Base-by-base conservation (phyloP, 139 green algal genomes). In the Micromonas commoda region DNA sequence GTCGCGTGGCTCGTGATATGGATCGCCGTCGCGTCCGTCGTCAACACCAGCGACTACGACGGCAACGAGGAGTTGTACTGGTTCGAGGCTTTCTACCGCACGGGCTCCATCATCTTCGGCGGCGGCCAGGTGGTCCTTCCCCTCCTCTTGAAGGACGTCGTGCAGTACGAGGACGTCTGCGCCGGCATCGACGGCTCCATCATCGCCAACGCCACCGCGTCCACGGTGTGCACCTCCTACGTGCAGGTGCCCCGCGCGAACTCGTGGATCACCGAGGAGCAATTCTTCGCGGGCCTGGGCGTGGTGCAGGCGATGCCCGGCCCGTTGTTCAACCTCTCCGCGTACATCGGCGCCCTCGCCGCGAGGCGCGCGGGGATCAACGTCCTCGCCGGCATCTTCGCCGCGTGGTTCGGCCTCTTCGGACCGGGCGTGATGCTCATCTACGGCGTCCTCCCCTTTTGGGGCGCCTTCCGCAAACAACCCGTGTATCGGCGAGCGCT, bases 261-360 rank as follows among this genome's bases (percentile, higher is more conserved):
- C 74, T 83, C 64, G 16, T 97, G 92, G 93, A 89, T 97, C 53
- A 95, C 88, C 0, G 77, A 85, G 26, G 69, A 91, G 51, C 87
- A 97, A 85, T 97, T 97, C 68, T 92, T 94, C 61, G 87, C 90
- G 0, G 90, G 93, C 38, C 73, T 91, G 82, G 88, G 82, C 0
- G 64, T 87, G 1, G 88, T 83, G 64, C 86, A 96, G 79, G 91
- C 92, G 60, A 91, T 97, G 87, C 93, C 93, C 0, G 93, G 93
- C 0, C 94, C 94, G 0, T 86, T 98, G 51, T 98, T 98, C 88
- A 98, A 98, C 86, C 91, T 98, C 78, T 81, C 89, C 3, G 89
- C 91, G 28, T 98, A 97, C 86, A 84, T 97, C n/a, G 93, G 93
- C 2, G 90, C 91, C 3, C 86, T 97, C 67, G 92, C 94, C 19